Evolutionary conservation across 1,284 basidiomycete genomes (phyloP), one percentile per base, ranked within the genome.

Genomic region (Microbotryomycetes sp.): DNA sequence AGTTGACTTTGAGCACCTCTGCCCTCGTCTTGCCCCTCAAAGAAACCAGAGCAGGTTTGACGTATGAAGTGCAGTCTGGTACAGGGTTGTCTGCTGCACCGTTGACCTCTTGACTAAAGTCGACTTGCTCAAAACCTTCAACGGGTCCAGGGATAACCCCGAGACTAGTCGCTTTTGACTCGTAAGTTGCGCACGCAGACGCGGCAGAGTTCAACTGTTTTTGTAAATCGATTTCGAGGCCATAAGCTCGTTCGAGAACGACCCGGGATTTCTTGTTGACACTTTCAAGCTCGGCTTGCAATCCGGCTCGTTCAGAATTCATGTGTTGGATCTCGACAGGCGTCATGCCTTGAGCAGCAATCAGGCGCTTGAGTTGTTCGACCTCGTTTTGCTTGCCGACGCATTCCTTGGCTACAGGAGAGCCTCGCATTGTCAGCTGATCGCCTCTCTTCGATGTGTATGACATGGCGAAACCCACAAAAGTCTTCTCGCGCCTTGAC

Each of bases 101-200:
- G 23, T 65, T 65, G 18, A 72, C 41, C 61, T 72, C 71, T 30
- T 71, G 70, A 31, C 49, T 56, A 41, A 72, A 72, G 15, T 68
- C 56, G 41, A 72, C 65, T 23, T 69, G 48, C 49, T 70, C 70
- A 59, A 59, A 69, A 13, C 68, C 70, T 7, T 51, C 46, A 1
- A 67, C 56, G 3, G 66, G 61, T 0, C 52, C 60, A 16, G 67
- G 65, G 2, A 72, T 54, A 16, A 72, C 41, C 0, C 70, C 68
- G 16, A 72, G 56, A 21, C 54, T 55, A 5, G 64, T 62, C 16
- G 65, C 66, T 54, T 59, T 65, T 21, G 58, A 52, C 29, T 67
- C 62, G 62, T 72, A 72, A 26, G 58, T 53, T 30, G 60, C 58
- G 29, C 56, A 54, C 1, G 69, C 45, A 15, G 49, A 53, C 30